Base-by-base conservation (phyloP, 768 basidiomycete genomes). In the Trichaptum fuscoviolaceum region DNA sequence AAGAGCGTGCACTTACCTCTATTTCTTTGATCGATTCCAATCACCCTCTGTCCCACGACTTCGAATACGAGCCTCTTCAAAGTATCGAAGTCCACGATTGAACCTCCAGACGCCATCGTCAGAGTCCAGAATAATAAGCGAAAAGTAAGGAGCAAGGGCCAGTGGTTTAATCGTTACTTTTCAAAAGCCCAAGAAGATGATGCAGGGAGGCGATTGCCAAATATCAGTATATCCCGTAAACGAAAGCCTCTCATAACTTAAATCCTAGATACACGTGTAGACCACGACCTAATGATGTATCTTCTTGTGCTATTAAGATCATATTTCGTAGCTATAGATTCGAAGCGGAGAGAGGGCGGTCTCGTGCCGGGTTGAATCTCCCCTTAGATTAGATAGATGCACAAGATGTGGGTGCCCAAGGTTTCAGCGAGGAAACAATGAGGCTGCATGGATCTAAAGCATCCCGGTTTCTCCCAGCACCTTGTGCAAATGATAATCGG, bases 21-120 rank as follows among this genome's bases (percentile, higher is more conserved):
- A 34, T 68, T 69, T 42, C 72, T 67, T 7, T 69, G 62, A 69
- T 74, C 73, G 63, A 73, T 70, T 25, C 68, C 64, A 30, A 64
- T 65, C 42, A 74, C 70, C 0, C 66, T 30, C n/a, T 65, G 67
- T 15, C 58, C 67, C 12, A 70, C 30, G 20, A 66, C 66, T 25
- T 65, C 62, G 35, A 64, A 63, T 52, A 74, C 71, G 3, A 70
- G 68, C 35, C 64, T 66, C 12, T 69, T 67, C 25, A 74, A 68
- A 10, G 63, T 65, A 57, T 72, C 72, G 7, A 73, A 67, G 18
- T 72, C 69, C 8, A 67, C 62, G 7, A 66, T 60, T 26, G 66
- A 65, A 58, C 66, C 62, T n/a, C 65, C 64, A n/a, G 64, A 26
- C 42, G 67, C 65, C 25, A 64, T 63, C 5, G 64, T 65, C 20